These are phyloP conservation scores for Brachypodium distachyon DNA, from an alignment of 202 grass and related monocot species.

Conservation along the genomic window DNA sequence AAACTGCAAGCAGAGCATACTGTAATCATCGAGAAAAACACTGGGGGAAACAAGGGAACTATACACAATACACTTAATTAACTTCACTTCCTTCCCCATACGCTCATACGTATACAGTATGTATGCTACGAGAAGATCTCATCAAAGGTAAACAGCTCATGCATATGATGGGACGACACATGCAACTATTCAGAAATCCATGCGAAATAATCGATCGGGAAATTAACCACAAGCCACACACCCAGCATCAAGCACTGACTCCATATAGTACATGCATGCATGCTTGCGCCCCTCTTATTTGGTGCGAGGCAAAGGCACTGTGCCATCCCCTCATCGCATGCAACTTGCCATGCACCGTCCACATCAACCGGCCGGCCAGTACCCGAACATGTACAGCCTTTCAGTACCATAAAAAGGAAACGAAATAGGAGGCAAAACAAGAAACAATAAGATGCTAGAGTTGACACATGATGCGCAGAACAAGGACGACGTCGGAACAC, in stretches of 20 bases:
- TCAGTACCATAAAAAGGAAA: slow-evolving; percentile 36
- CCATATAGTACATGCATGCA: neutral
- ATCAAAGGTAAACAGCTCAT: neutral
- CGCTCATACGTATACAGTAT: no score
- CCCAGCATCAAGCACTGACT: neutral
- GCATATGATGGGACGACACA: neutral
- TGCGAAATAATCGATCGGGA: neutral
- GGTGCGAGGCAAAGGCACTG: slow-evolving; percentile 18
- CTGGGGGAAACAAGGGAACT: no score
- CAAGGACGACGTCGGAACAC: neutral
- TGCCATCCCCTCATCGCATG: neutral
- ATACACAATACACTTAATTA: no score
- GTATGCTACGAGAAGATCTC: no score
- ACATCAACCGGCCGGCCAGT: slow-evolving; percentile 30
- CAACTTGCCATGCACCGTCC: slow-evolving; percentile 31
- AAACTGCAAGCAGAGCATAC: no score
- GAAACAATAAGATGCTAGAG: slow-evolving; percentile 33
- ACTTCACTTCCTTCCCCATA: neutral
- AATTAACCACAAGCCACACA: slow-evolving; percentile 9
- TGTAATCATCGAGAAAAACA: no score
- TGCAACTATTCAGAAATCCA: neutral
- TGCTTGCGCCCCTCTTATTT: slow-evolving; percentile 14
- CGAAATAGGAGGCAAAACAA: slow-evolving; percentile 45
- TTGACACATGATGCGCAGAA: slow-evolving; percentile 34
- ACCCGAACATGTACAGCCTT: slow-evolving; percentile 12